Conservation (phyloP, 305 asterid genomes). For the Rubia balearica region DNA sequence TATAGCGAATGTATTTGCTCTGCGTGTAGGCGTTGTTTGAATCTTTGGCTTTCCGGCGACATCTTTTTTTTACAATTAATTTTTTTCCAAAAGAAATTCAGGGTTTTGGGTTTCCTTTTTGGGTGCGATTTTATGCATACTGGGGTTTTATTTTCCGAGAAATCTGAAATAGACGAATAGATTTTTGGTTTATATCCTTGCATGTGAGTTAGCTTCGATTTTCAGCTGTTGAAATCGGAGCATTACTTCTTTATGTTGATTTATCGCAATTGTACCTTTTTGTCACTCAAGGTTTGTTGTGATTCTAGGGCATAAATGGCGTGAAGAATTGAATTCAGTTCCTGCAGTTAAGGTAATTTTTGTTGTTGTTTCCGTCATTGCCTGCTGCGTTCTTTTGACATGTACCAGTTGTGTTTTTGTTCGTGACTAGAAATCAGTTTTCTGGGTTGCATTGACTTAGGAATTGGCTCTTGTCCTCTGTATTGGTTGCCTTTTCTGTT, state of each 20-base stretch:
- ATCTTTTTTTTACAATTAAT: not conserved
- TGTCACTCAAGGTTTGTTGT: not conserved
- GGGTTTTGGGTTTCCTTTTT: conserved; percentile 10
- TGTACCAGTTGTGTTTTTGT: no score
- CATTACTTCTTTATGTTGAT: not conserved
- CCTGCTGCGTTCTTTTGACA: no score
- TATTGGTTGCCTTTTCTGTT: not conserved
- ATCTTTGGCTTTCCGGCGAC: not conserved
- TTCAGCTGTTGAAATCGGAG: not conserved
- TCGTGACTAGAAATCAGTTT: no score
- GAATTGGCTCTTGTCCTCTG: no score
- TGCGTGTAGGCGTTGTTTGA: not conserved
- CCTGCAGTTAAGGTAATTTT: no score
- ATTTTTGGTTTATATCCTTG: conserved; percentile 10
- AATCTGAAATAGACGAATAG: not conserved
- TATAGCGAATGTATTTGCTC: not conserved
- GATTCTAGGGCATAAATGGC: not conserved
- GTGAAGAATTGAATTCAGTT: not conserved
- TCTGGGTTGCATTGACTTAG: no score
- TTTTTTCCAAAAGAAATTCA: no score
- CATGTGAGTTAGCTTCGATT: conserved; percentile 18
- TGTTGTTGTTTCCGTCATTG: no score
- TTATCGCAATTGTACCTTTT: not conserved
- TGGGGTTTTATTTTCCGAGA: not conserved
- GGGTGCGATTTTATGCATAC: not conserved